Evolutionary conservation across 345 rosid species (phyloP), one percentile per base, ranked within the genome.

Genomic region (Rhodomyrtus tomentosa): DNA sequence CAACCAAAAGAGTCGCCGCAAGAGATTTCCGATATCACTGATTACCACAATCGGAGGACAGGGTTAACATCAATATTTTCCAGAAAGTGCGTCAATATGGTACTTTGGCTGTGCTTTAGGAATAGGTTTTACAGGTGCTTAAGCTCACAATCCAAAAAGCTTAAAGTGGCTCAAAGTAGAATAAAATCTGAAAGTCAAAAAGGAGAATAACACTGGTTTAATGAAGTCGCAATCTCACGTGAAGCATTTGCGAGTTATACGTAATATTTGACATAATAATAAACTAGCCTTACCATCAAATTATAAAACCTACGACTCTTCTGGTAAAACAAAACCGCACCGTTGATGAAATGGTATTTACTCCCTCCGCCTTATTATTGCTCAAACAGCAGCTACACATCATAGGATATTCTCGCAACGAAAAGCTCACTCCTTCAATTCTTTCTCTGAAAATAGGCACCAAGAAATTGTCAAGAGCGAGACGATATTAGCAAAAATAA

Each of bases 371-470:
- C 79, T 36, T 45, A 36, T 36, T 18, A 40, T 36, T 68, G 45
- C 79, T 68, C 79, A 68, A 36, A 32, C 79, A 5, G 79, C 45
- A 68, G 79, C 79, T 45, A 68, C 21, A 45, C 79, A 68, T 68
- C 79, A 68, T 10, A 18, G 18, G 24, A 68, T 68, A 68, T 36
- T 68, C 79, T 18, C 7, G 21, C 20, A 62, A 36, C 5, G 45
- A 68, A 3, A 68, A 68, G 45, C 79, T 68, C 12, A 4, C n/a
- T 18, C n/a, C 84, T 51, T 88, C 86, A 88, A 48, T 82, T 58
- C 85, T 48, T 86, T 55, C 84, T 68, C 90, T 86, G 88, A 86
- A 83, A 76, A 84, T 36, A 48, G 80, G n/a, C 68, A 62, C 86
- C 50, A 59, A 49, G 5, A 88, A 76, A 80, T 49, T 79, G 16